Evolutionary conservation across 139 green algal species (phyloP).

Genomic region (Spirogloea muscicola): DNA sequence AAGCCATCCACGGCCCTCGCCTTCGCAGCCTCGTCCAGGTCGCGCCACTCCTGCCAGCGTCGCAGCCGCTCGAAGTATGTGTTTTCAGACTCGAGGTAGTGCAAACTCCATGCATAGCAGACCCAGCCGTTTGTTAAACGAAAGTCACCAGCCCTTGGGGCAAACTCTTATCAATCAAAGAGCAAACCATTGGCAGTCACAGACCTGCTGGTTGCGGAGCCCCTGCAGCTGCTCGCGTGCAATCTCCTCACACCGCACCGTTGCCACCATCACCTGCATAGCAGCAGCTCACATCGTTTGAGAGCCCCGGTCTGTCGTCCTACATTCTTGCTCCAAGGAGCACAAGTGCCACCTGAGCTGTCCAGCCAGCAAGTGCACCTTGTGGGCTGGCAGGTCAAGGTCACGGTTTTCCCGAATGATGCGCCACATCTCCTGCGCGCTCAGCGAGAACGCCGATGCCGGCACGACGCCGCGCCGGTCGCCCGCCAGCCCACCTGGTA

Average conservation of each 20-base stretch:
- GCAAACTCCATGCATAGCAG: too few species aligned
- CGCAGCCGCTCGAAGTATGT: too few species aligned
- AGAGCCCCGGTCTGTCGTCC: too few species aligned
- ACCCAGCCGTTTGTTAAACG: too few species aligned
- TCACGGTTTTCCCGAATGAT: slow-evolving; percentile 88
- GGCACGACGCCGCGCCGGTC: slow-evolving; percentile 51
- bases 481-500: slow-evolving; percentile 18
- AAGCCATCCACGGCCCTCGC: slow-evolving; percentile 21
- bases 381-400: slow-evolving; percentile 95
- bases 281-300: too few species aligned
- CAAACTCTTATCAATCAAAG: too few species aligned
- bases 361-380: too few species aligned
- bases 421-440: slow-evolving; percentile 79
- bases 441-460: slow-evolving; percentile 70
- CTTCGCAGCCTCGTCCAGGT: not conserved
- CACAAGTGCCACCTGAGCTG: too few species aligned
- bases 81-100: too few species aligned
- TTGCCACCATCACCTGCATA: slow-evolving; percentile 86
- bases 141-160: too few species aligned
- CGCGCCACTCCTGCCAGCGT: not conserved
- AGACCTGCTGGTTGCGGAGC: slow-evolving; percentile 16
- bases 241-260: slow-evolving; percentile 90
- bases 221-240: slow-evolving; percentile 23
- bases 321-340: too few species aligned
- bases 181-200: too few species aligned